Evolutionary conservation across 352 stramenopile genomes (phyloP), one percentile per base, ranked within the genome.

Genomic region (Globisporangium splendens): DNA sequence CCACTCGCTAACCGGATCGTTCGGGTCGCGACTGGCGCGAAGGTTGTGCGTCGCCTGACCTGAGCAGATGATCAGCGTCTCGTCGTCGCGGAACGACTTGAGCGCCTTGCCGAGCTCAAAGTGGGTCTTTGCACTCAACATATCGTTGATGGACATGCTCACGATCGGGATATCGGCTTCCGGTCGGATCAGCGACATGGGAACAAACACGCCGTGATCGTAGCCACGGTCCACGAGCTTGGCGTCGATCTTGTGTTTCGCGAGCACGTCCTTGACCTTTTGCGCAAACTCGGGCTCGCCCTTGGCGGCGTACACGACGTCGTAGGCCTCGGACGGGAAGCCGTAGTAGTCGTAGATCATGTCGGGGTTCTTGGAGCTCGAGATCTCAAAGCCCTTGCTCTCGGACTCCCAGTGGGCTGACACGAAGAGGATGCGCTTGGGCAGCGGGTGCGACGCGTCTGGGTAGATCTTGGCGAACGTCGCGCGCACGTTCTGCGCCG

Each of bases 141-240:
- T 50, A 22, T 64, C 51, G 28, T 79, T 74, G 28, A 96, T 72
- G 24, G 79, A 95, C 46, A 97, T 68, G 47, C 73, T 80, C 3
- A 97, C 83, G 14, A 97, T 79, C 0, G 93, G 93, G 28, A 97
- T 85, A 53, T 97, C 75, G 8, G 86, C 89, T 22, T 93, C 68
- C 0, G 90, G 88, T 44, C 86, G 91, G 65, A 97, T 93, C 31
- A 96, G 50, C 61, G 92, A 85, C 54, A 98, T 74, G 6, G 91
- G 91, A 17, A 98, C 78, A 62, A 97, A 98, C 15, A 95, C 76
- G 14, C 93, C 91, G 77, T 97, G 93, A 68, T 98, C 93, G 55
- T 88, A 96, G 5, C 88, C 88, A 24, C 93, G 77, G 15, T 77
- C 60, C 3, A 61, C 46, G 0, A 91, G 58, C 61, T 75, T 61